Evolutionary conservation across 2,329 filamentous ascomycete species (phyloP), one percentile per base, ranked within the genome.

Genomic region (Alternaria conjuncta): DNA sequence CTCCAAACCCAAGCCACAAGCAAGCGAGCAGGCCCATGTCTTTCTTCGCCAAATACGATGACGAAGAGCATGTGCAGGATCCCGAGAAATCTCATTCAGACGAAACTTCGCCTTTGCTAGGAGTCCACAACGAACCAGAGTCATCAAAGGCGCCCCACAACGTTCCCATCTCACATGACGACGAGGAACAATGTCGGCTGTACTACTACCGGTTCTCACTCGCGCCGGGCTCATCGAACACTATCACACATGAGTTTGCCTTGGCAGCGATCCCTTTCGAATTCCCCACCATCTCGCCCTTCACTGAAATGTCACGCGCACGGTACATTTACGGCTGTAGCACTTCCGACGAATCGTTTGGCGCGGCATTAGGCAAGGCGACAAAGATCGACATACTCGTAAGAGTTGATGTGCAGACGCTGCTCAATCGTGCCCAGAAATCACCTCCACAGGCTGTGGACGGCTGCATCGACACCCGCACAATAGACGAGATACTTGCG

Each of bases 241-340:
- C 67, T 0, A 90, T 92, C 45, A 82, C 81, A 0, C 84, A 89
- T 50, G 88, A 92, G 68, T 91, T 89, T 81, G 88, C 88, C 0
- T 80, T 92, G 1, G 85, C 87, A 0, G 83, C 87, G 1, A 87
- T 92, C 45, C 86, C 89, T 0, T 89, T 92, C 60, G 90, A 92
- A 65, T 92, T 92, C 55, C 90, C 90, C 0, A 86, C 87, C 0
- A 78, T 91, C 0, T 83, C 85, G 0, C 84, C 87, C 1, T 79
- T 83, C 2, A 72, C 81, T 15, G 84, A 86, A 20, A 92, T 92
- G 89, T 79, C 75, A 3, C 70, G 79, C 10, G 86, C 88, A 18
- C 84, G 83, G 2, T 92, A 88, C 64, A 82, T 92, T 25, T 92
- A 92, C 66, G 90, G 90, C 3, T 92, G 89, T 75, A 89, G 87